Percentiles rank a stretch among this genome's conserved stretches.
Conservation (phyloP, 257 asterid species). For the Penstemon barbatus region DNA sequence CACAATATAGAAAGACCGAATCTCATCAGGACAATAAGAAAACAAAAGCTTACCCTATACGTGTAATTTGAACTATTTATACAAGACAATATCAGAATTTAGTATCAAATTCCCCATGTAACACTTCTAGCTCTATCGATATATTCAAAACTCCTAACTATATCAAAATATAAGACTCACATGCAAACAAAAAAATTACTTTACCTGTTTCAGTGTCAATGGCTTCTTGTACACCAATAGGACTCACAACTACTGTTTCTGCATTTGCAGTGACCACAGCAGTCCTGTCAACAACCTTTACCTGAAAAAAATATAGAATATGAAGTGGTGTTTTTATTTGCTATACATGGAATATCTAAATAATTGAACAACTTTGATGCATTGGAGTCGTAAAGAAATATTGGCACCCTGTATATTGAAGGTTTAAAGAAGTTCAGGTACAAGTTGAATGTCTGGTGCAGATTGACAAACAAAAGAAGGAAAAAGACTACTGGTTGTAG, state of each 20-base stretch:
- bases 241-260: conserved; percentile 72
- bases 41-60: too few species aligned
- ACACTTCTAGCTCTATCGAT: neutral
- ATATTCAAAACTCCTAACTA: neutral
- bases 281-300: conserved; percentile 73
- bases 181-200: neutral
- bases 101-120: neutral
- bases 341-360: conserved; percentile 3
- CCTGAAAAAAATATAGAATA: conserved; percentile 49
- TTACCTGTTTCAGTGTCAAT: conserved; percentile 74
- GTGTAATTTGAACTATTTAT: neutral
- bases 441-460: neutral
- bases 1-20: too few species aligned
- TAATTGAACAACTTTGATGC: too few species aligned
- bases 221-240: conserved; percentile 75
- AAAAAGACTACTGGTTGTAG: neutral
- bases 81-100: neutral
- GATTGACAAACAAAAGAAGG: neutral
- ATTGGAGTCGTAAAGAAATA: too few species aligned
- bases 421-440: too few species aligned
- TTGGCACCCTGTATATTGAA: too few species aligned
- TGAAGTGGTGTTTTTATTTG: neutral
- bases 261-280: conserved; percentile 74
- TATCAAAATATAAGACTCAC: neutral
- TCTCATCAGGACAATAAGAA: too few species aligned